phyloP scores from a whole-genome alignment of 139 green algal species.

The Chlorella sp. region DNA sequence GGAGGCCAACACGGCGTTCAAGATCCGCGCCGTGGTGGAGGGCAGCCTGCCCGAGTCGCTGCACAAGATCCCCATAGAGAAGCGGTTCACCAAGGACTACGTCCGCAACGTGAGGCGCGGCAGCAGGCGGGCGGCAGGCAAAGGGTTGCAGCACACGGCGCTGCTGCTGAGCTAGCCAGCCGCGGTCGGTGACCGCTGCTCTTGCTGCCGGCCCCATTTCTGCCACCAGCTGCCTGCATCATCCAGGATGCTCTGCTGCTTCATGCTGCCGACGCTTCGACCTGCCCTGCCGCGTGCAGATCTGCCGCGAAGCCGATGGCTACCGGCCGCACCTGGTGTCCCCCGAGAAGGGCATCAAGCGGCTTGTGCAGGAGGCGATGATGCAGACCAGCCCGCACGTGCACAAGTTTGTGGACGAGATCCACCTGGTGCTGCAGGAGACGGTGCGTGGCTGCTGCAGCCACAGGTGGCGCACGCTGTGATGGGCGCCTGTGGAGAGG shows the following conservation, averaged over 20 bases:
- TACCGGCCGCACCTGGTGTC: slow-evolving; percentile 91
- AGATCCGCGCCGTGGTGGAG: slow-evolving; percentile 70
- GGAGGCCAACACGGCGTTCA: slow-evolving; percentile 76
- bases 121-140: too few species aligned
- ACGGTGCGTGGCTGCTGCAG: slow-evolving; percentile 25
- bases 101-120: slow-evolving; percentile 35
- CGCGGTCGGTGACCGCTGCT: too few species aligned
- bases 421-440: slow-evolving; percentile 55
- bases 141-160: too few species aligned
- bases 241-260: neutral
- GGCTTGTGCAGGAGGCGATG: slow-evolving; percentile 78
- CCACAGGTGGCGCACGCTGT: too few species aligned
- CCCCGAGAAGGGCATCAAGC: slow-evolving; percentile 83
- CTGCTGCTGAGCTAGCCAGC: too few species aligned
- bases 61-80: slow-evolving; percentile 78
- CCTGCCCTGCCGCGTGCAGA: slow-evolving; percentile 51
- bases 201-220: too few species aligned
- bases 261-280: too few species aligned
- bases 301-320: slow-evolving; percentile 83
- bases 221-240: too few species aligned
- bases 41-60: slow-evolving; percentile 64
- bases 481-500: too few species aligned
- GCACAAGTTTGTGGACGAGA: slow-evolving; percentile 68
- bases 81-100: slow-evolving; percentile 82
- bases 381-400: slow-evolving; percentile 65